Evolutionary conservation across 2,329 filamentous ascomycete genomes (phyloP).

Genomic region (Teratosphaeria epicoccoides): DNA sequence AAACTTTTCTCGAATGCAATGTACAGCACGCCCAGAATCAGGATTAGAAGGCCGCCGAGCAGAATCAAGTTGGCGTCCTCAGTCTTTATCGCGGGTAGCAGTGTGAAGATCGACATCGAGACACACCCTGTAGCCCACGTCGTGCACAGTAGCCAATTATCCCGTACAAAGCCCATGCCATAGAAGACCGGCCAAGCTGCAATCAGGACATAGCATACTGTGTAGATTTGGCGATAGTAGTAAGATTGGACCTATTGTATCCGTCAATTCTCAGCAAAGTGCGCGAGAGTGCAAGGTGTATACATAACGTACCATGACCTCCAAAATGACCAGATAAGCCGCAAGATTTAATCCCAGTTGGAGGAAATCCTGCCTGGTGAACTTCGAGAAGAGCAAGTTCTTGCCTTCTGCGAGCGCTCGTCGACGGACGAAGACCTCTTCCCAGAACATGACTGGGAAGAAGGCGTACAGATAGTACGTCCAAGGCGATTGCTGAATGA

Average conservation of each 20-base stretch:
- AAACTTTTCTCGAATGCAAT: slow-evolving; percentile 65
- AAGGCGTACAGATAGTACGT: slow-evolving; percentile 87
- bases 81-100: slow-evolving; percentile 75
- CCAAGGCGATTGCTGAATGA: slow-evolving; percentile 65
- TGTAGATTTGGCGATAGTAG: slow-evolving; percentile 80
- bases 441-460: slow-evolving; percentile 94
- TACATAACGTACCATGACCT: slow-evolving; percentile 50
- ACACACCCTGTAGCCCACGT: slow-evolving; percentile 70
- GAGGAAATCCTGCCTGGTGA: slow-evolving; percentile 46
- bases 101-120: slow-evolving; percentile 81
- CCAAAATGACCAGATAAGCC: slow-evolving; percentile 62
- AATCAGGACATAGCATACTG: slow-evolving; percentile 64
- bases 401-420: slow-evolving; percentile 57
- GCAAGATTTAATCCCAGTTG: slow-evolving; percentile 54
- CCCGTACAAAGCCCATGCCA: slow-evolving; percentile 59
- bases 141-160: slow-evolving; percentile 52
- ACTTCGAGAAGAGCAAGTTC: slow-evolving; percentile 57
- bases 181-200: slow-evolving; percentile 69
- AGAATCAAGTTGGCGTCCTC: slow-evolving; percentile 66
- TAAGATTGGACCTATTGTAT: slow-evolving; percentile 68
- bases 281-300: background rate
- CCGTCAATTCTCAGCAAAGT: slow-evolving; percentile 3
- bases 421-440: slow-evolving; percentile 76
- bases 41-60: slow-evolving; percentile 68
- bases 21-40: slow-evolving; percentile 63